Evolutionary conservation across 176 grass and related monocot genomes (phyloP).

Genomic region (Chrysopogon serrulatus): DNA sequence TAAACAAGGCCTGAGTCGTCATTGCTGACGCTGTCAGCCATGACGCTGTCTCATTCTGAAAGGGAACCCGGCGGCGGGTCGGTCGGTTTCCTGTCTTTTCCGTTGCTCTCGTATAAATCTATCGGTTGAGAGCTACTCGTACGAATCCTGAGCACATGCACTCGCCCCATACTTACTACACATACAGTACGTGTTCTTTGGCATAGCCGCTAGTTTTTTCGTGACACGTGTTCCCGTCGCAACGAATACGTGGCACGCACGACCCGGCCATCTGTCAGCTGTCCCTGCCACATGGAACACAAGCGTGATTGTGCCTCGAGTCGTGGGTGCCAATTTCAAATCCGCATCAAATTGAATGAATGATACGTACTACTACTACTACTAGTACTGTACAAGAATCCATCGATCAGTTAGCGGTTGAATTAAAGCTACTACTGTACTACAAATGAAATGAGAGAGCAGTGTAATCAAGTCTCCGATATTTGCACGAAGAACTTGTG

Average conservation of each 20-base stretch:
- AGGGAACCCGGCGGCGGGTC: not conserved
- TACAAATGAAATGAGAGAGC: too few species aligned
- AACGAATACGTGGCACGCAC: not conserved
- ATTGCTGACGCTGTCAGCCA: too few species aligned
- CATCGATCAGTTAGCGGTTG: too few species aligned
- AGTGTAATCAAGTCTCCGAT: too few species aligned
- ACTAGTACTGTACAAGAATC: too few species aligned
- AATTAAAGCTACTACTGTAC: too few species aligned
- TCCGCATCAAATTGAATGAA: too few species aligned
- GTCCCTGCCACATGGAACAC: not conserved
- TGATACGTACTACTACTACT: too few species aligned
- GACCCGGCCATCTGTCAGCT: not conserved
- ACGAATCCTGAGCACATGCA: not conserved
- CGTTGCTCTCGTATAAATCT: not conserved
- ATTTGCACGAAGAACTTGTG: too few species aligned
- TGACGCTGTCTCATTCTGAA: not conserved
- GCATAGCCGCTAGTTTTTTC: not conserved
- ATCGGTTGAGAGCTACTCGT: not conserved
- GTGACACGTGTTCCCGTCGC: not conserved
- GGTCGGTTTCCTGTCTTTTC: not conserved
- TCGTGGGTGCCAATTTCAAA: not conserved
- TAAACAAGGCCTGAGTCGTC: too few species aligned
- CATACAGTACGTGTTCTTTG: not conserved
- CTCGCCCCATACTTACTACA: not conserved
- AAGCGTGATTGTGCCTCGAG: not conserved